Base-by-base conservation (phyloP, 495 filamentous ascomycete genomes). In the Penicillium herquei region DNA sequence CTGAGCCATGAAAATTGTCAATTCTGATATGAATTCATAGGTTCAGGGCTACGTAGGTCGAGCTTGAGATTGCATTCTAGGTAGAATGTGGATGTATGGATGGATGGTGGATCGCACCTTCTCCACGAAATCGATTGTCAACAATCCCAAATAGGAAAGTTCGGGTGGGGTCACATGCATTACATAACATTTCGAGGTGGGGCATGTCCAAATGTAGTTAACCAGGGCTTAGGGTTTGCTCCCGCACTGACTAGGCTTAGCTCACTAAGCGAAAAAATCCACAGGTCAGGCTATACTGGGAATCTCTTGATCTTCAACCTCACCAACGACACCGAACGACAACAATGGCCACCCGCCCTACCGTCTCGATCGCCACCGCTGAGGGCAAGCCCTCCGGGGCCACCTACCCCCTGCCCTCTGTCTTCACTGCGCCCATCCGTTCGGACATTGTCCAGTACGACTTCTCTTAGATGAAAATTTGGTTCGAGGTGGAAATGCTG, bases 341-440 rank as follows among this genome's bases (percentile, higher is more conserved):
- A 81, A 87, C 75, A 80, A 94, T 96, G 91, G 89, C 91, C 79
- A 90, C 87, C 71, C 84, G 92, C 79, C 94, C 93, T 66, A 96
- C 92, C 69, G 92, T 96, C 77, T 89, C 90, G 72, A 91, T 98
- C 78, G 84, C 96, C 81, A 82, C 84, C 73, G 90, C 89, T 74
- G 91, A 96, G 85, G 95, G 94, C 79, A 82, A 86, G 76, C 79
- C 93, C 79, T 88, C 86, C 80, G 88, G 88, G 71, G 83, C 84
- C 69, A 92, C 91, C 67, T 83, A 89, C 76, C 85, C 93, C 70
- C 87, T 98, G 59, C 94, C 94, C 65, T 82, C 88, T 71, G 94
- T 98, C 77, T 98, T 98, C 87, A 81, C 83, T 74, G 82, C 90
- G 58, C 94, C 95, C 57, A 98, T 98, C 82, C 95, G 94, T 76